Conservation (phyloP, 495 filamentous ascomycete species). For the Trichoderma parareesei region DNA sequence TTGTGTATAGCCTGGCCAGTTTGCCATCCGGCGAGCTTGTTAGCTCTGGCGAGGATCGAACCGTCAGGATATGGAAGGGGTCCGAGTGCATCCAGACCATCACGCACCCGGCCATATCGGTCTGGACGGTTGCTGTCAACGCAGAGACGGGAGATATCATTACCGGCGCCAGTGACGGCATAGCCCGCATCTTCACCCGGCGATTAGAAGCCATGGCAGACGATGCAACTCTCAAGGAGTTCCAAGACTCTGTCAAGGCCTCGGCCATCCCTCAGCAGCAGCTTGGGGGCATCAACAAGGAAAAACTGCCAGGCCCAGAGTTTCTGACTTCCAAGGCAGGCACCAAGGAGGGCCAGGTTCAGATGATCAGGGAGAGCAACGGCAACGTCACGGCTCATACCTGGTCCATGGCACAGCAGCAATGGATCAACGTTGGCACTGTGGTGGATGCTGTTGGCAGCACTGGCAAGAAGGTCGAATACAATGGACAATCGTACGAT, state of each 20-base stretch:
- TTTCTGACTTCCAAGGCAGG: slow-evolving; percentile 73
- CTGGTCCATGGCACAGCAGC: slow-evolving; percentile 54
- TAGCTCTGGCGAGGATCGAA: slow-evolving; percentile 89
- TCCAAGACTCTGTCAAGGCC: slow-evolving; percentile 70
- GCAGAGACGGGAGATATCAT: slow-evolving; percentile 81
- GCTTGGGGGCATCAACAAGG: slow-evolving; percentile 68
- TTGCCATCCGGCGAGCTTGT: slow-evolving; percentile 80
- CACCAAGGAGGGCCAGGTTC: slow-evolving; percentile 86
- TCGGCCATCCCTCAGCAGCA: slow-evolving; percentile 84
- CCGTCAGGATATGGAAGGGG: slow-evolving; percentile 78
- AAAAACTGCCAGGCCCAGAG: slow-evolving; percentile 76
- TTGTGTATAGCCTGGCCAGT: slow-evolving; percentile 79
- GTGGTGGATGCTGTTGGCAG: slow-evolving; percentile 87
- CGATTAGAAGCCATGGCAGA: slow-evolving; percentile 61
- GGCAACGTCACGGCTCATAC: slow-evolving; percentile 73
- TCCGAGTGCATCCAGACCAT: slow-evolving; percentile 86
- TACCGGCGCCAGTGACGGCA: slow-evolving; percentile 81
- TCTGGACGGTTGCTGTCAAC: slow-evolving; percentile 85
- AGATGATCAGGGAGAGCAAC: slow-evolving; percentile 76
- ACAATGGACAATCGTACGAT: slow-evolving; percentile 85
- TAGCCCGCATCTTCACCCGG: slow-evolving; percentile 79
- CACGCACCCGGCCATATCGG: slow-evolving; percentile 92
- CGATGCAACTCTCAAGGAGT: slow-evolving; percentile 47
- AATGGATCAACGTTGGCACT: slow-evolving; percentile 83
- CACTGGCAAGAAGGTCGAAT: slow-evolving; percentile 60